Evolutionary conservation across 192 early-diverging fungal species (phyloP).

Genomic region (Chytriomyces sp.): DNA sequence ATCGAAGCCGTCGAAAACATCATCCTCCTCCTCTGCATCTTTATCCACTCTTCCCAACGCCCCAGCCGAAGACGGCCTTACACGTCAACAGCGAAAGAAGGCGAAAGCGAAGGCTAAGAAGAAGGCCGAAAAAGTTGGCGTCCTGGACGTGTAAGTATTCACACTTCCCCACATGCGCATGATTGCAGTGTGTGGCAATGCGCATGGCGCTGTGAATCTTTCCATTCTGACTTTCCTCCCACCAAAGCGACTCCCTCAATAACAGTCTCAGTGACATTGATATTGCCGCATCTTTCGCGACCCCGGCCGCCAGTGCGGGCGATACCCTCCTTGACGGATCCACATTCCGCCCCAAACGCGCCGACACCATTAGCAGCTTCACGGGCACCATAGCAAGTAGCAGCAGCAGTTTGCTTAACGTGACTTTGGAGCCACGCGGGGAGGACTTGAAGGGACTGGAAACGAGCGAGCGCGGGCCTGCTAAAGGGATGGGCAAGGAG

Average conservation of each 20-base stretch:
- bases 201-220: no score
- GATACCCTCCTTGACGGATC: neutral
- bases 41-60: neutral
- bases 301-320: slow-evolving; percentile 2
- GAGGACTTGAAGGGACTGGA: slow-evolving; percentile 12
- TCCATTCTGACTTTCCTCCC: neutral
- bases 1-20: neutral
- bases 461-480: neutral
- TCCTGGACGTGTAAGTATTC: slow-evolving; percentile 17
- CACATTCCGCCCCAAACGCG: slow-evolving; percentile 26
- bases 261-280: slow-evolving; percentile 11
- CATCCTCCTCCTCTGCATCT: neutral
- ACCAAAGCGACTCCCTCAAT: slow-evolving; percentile 18
- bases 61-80: slow-evolving; percentile 30
- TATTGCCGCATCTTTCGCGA: neutral
- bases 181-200: no score
- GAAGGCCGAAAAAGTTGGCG: neutral
- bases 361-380: slow-evolving; percentile 5
- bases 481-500: neutral
- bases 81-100: slow-evolving; percentile 60
- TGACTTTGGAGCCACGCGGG: neutral
- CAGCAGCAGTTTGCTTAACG: neutral
- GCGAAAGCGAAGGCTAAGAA: slow-evolving; percentile 53
- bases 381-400: neutral
- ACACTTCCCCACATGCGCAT: no score